These are phyloP conservation scores for Pancytospora philotis DNA, from an alignment of 371 early-diverging fungal genomes.

Conservation along the genomic window DNA sequence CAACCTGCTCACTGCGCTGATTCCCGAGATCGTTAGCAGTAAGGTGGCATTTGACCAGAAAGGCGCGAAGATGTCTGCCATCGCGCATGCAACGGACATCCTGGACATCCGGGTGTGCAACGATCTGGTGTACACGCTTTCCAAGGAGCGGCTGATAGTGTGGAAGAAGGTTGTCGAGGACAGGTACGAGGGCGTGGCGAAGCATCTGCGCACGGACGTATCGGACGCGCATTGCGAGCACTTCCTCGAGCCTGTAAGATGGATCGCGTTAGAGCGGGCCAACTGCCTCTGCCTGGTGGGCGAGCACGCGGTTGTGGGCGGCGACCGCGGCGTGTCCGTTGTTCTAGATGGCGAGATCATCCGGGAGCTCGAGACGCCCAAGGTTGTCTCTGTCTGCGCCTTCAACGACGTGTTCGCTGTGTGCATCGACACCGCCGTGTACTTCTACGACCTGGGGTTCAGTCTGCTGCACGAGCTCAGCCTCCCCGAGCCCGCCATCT, in stretches of 20 bases:
- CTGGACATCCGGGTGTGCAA: slow-evolving; percentile 6
- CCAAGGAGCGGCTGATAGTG: slow-evolving; percentile 34
- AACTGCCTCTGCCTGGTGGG: slow-evolving; percentile 4
- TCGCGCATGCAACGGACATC: slow-evolving; percentile 19
- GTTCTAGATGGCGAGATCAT: no score
- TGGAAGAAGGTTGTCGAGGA: slow-evolving; percentile 19
- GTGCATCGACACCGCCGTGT: slow-evolving; percentile 4
- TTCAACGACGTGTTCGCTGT: slow-evolving; percentile 3
- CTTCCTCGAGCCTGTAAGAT: background rate
- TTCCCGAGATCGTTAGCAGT: no score
- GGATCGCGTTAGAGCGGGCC: slow-evolving; percentile 19
- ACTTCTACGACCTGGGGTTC: slow-evolving; percentile 13
- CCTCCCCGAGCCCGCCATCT: slow-evolving; percentile 32
- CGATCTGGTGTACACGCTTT: slow-evolving; percentile 17
- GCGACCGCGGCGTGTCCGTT: background rate
- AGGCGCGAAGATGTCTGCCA: slow-evolving; percentile 1
- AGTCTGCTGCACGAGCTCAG: slow-evolving; percentile 21
- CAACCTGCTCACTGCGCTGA: no score
- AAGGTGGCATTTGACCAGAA: background rate
- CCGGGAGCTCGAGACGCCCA: no score
- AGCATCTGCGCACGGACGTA: background rate
- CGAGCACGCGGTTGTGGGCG: slow-evolving; percentile 13
- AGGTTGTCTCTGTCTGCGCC: background rate
- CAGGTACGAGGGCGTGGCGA: background rate
- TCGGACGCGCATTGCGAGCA: background rate